These are phyloP conservation scores for Dendrothele bispora DNA, from an alignment of 768 basidiomycete species.

Conservation along the genomic window DNA sequence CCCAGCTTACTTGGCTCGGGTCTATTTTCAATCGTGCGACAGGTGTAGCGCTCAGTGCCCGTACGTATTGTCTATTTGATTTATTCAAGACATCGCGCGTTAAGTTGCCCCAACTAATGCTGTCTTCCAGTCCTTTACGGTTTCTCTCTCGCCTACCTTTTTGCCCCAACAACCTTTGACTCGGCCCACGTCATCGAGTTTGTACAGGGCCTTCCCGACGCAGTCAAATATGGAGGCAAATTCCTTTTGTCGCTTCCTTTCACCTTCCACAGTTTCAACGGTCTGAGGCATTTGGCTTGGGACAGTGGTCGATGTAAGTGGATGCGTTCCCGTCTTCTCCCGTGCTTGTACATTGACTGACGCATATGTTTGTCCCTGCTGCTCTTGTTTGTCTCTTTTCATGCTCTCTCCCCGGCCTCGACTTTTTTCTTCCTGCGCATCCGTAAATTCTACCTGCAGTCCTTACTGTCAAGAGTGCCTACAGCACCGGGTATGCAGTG, in stretches of 20 bases:
- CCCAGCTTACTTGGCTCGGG: conserved; percentile 85
- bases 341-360: too few species aligned
- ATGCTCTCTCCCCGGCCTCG: not conserved
- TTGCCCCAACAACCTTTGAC: conserved; percentile 59
- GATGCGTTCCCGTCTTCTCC: not conserved
- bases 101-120: too few species aligned
- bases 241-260: conserved; percentile 63
- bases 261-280: conserved; percentile 71
- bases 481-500: conserved; percentile 10
- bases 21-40: conserved; percentile 90
- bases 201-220: conserved; percentile 53
- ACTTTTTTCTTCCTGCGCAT: not conserved
- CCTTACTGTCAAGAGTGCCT: conserved; percentile 10
- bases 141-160: conserved; percentile 64
- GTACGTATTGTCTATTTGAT: too few species aligned
- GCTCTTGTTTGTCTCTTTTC: too few species aligned
- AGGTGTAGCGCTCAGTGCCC: conserved; percentile 74
- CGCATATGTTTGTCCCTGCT: too few species aligned
- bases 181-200: conserved; percentile 59
- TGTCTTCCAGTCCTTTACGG: conserved; percentile 75
- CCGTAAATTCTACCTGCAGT: conserved; percentile 1
- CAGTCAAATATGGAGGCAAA: conserved; percentile 57
- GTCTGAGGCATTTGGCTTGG: conserved; percentile 70
- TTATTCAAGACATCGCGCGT: too few species aligned
- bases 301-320: conserved; percentile 66